These are phyloP conservation scores for Pythium insidiosum DNA, from an alignment of 352 stramenopile species.

Conservation along the genomic window DNA sequence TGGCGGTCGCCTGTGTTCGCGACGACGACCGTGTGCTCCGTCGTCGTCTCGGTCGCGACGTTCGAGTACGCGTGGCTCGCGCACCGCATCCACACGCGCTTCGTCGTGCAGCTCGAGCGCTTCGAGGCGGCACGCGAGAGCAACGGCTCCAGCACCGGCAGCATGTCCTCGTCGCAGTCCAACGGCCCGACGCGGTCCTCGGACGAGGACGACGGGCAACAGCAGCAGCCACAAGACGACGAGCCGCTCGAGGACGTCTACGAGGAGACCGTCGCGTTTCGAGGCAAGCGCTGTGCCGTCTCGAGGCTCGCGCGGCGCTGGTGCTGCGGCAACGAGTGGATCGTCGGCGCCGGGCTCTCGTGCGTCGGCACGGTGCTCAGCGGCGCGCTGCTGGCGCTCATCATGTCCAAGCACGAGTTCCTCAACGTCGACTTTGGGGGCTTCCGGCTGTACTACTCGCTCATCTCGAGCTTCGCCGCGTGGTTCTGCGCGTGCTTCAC, in stretches of 20 bases:
- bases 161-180: constrained; percentile 31
- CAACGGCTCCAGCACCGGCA: no score
- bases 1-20: constrained; percentile 62
- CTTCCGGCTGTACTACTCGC: constrained; percentile 33
- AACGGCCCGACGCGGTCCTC: no score
- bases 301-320: background rate
- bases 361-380: constrained; percentile 18
- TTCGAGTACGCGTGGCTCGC: constrained; percentile 77
- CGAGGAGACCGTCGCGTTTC: background rate
- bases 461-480: constrained; percentile 25
- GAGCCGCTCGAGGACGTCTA: background rate
- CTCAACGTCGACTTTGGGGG: constrained; percentile 38
- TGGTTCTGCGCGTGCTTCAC: constrained; percentile 36
- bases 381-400: constrained; percentile 22
- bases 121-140: no score
- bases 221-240: no score
- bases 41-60: constrained; percentile 45
- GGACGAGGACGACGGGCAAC: no score
- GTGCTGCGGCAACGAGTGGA: constrained; percentile 25
- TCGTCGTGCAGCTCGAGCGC: no score
- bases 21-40: constrained; percentile 57
- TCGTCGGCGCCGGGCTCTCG: constrained; percentile 30
- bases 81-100: constrained; percentile 64
- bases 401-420: constrained; percentile 19
- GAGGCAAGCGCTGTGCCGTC: background rate